A percentile compares a stretch with the other conserved stretches of the same genome.
phyloP scores from a whole-genome alignment of 352 stramenopile species.

The Elongisporangium prolatum region DNA sequence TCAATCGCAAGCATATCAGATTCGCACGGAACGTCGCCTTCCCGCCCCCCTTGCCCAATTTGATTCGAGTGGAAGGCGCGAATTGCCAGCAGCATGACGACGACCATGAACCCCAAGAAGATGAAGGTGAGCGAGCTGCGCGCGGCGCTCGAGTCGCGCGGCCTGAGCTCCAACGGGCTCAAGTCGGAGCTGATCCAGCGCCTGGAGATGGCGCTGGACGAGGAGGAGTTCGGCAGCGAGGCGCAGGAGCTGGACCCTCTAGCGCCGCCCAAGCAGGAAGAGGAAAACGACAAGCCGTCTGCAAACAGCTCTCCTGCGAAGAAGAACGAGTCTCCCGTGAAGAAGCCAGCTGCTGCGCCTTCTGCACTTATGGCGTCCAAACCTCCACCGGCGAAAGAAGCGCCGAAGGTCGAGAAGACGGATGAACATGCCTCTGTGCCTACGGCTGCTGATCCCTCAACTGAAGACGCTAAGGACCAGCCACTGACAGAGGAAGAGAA shows the following conservation, averaged over 20 bases:
- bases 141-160: slow-evolving; percentile 73
- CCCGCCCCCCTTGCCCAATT: not conserved
- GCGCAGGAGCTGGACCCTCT: slow-evolving; percentile 61
- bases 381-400: not conserved
- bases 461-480: slow-evolving; percentile 8
- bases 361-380: slow-evolving; percentile 10
- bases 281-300: slow-evolving; percentile 23
- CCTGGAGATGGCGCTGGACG: slow-evolving; percentile 82
- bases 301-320: slow-evolving; percentile 11
- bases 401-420: slow-evolving; percentile 7
- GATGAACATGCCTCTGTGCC: not conserved
- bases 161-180: slow-evolving; percentile 78
- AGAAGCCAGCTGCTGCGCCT: slow-evolving; percentile 8
- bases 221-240: slow-evolving; percentile 82
- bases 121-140: slow-evolving; percentile 90
- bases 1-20: not conserved
- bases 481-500: slow-evolving; percentile 71
- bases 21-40: slow-evolving; percentile 1
- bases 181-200: slow-evolving; percentile 89
- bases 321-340: slow-evolving; percentile 16
- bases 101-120: slow-evolving; percentile 85
- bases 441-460: not conserved
- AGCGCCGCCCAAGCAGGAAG: slow-evolving; percentile 30
- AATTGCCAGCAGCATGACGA: slow-evolving; percentile 29
- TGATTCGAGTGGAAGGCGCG: not conserved